Evolutionary conservation across 768 basidiomycete genomes (phyloP), one percentile per base, ranked within the genome.

Genomic region (Exsudoporus frostii): DNA sequence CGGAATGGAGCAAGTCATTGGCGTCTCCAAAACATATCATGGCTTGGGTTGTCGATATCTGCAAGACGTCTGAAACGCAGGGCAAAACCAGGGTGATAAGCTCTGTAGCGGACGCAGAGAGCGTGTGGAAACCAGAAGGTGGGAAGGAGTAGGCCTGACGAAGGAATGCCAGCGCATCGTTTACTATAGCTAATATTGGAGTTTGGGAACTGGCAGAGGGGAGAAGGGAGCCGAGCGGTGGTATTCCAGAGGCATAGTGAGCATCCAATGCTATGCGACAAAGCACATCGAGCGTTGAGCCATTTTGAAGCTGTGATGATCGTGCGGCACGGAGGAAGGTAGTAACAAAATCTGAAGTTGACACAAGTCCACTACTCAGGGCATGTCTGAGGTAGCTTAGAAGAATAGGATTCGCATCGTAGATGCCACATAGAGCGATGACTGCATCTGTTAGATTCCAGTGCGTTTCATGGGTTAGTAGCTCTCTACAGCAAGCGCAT

Each of bases 381-480:
- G 86, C 85, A 51, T 71, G 65, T 57, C 76, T 80, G 45, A 91
- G 68, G 63, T 92, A 92, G 40, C 75, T 78, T 53, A 81, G 79
- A n/a, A 92, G 76, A 40, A 75, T 75, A 19, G 81, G 79, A 62
- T 88, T 82, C n/a, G 82, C 87, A 22, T 86, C 85, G 60, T 88
- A 86, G 43, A 79, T 77, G 48, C 81, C 74, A 62, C 83, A 88
- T 15, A 91, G 74, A 8, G 79, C 71, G 41, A 92, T 73, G 11
- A 90, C 79, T 5, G 89, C 84, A 61, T 86, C 90, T 92, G 60
- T 50, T 48, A 19, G 38, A 37, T 48, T 46, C 44, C 20, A 39
- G 39, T 9, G 29, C 20, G n/a, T 19, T 30, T 42, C 39, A 17
- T 50, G 32, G 24, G 32, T 57, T 13, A 51, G 51, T 13, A 51